Base-by-base conservation (phyloP, 805 yeast species). In the Phaffomyces antillensis region DNA sequence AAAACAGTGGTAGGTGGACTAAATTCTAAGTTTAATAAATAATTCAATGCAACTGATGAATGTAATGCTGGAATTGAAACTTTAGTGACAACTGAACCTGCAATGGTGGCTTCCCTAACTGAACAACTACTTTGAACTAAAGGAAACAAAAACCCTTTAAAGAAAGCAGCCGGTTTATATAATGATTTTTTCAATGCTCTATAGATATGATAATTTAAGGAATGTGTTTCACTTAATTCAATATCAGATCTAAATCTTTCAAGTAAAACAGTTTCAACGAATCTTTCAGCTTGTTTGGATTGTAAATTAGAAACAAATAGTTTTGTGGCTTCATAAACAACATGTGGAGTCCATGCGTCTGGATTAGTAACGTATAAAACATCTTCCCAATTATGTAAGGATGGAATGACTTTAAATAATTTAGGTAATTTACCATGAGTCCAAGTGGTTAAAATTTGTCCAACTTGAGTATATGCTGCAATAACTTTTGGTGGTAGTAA, bases 381-480 rank as follows among this genome's bases (percentile, higher is more conserved):
- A 62, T 91, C 98, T 62, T 89, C 89, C 99, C 99, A 93, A 66
- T 91, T 91, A 55, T 77, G 83, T 52, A 93, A 74, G 4, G 95
- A 77, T 32, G 99, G 99, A 45, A 95, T 76, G 41, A 93, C 95
- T 62, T 93, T 93, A 72, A 93, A 93, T 31, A 95, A 76, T 59
- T 91, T 90, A n/a, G 99, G 99, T 43, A 93, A 73, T 65, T 90
- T 90, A 41, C 99, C 99, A 58, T 93, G 96, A 35, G 90, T 84
- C 79, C 95, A 93, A 5, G 95, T 80, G 18, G 88, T 75, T 48
- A 93, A 71, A 42, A 91, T 81, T 53, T 81, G 81, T 9, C 98
- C 98, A 39, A 93, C 91, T 60, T 87, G 87, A 40, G 87, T 83
- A 63, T 91, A 93, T 1, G 96, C 98, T 52, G 86, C 89, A 57